Base-by-base conservation (phyloP, 306 rosid genomes). In the Trifolium pratense region DNA sequence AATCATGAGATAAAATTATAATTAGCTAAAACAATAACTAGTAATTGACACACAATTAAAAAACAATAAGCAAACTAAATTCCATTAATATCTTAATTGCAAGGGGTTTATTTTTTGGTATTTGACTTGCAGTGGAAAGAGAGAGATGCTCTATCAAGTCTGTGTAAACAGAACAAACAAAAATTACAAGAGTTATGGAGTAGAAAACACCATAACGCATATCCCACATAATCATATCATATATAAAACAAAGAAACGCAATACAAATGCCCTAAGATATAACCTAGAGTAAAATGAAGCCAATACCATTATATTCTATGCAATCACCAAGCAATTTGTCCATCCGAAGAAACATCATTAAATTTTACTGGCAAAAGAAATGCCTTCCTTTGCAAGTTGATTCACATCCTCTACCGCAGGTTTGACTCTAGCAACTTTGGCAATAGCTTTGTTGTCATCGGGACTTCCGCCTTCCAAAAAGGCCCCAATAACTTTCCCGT, bases 371-470 rank as follows among this genome's bases (percentile, higher is more conserved):
- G 97, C 96, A 60, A 91, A 94, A 75, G 88, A 64, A 62, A 94
- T 89, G 42, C 99, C 99, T 67, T 91, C 97, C 66, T 78, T 83
- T 7, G 87, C 83, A 66, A 94, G 97, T 81, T 75, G 84, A 76
- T 87, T 90, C 49, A 81, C 66, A 81, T 80, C 75, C 79, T 66
- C 70, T 7, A 81, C 91, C 7, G 89, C 79, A 61, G 99, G 99
- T 70, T 86, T 91, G 60, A 59, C 84, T 86, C 55, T 87, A 10
- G 97, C 97, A 75, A 90, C 92, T 42, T 89, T 91, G 66, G 99
- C 99, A 59, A 94, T 91, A 70, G 93, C 96, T 81, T 83, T 68
- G 90, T 94, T 87, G 75, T 94, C 99, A 29, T 94, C 99, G 0
- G 97, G 86, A 53, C 79, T 86, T 49, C 99, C 97, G 53, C 90